Conservation (phyloP, 106 monocot species). For the Dioscorea zingiberensis region DNA sequence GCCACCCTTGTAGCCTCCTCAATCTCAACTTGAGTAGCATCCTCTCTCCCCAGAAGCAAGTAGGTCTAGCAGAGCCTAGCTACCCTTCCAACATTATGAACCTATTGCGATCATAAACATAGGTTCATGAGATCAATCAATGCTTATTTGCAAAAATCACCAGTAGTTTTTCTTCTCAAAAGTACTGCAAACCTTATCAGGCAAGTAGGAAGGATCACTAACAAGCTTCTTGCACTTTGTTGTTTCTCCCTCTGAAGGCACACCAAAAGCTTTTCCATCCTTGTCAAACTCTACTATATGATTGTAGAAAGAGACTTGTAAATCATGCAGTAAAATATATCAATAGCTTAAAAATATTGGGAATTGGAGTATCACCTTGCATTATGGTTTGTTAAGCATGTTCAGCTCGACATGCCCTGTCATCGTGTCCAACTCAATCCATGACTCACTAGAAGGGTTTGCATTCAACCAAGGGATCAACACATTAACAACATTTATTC, state of each 20-base stretch:
- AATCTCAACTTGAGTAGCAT: no score
- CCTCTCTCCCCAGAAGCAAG: no score
- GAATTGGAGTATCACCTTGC: conserved; percentile 50
- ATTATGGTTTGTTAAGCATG: conserved; percentile 81
- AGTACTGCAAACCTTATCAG: conserved; percentile 54
- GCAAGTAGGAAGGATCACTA: conserved; percentile 83
- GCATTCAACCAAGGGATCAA: no score
- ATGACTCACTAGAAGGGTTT: no score
- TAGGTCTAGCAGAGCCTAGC: no score
- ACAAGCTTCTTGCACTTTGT: conserved; percentile 90
- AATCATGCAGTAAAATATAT: neutral
- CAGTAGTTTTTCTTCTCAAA: neutral
- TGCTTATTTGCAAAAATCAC: no score
- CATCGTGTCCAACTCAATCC: no score
- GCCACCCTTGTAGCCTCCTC: no score
- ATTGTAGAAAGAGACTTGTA: neutral
- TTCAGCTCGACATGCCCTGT: no score
- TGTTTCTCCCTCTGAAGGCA: conserved; percentile 86
- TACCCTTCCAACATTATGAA: conserved; percentile 84
- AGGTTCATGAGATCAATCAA: neutral
- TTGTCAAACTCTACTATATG: conserved; percentile 60
- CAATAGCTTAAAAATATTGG: neutral
- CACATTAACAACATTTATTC: no score
- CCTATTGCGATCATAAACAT: conserved; percentile 19
- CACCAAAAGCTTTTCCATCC: conserved; percentile 77